These are phyloP conservation scores for Ambrosia hybrid DNA, from an alignment of 140 eudicot species.

Conservation along the genomic window DNA sequence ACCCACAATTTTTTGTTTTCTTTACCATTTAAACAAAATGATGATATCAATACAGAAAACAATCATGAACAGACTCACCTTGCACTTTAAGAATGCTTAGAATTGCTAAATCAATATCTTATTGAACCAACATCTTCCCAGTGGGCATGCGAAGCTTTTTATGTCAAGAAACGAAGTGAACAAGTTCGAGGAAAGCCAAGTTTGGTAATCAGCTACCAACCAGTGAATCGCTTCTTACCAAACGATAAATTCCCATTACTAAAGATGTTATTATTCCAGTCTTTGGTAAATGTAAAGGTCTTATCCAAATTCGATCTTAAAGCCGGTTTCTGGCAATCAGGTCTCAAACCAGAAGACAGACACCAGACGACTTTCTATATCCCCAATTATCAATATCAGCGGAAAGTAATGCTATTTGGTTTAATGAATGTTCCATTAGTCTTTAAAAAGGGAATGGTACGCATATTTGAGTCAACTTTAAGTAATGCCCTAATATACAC, in stretches of 20 bases:
- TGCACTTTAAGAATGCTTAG: neutral
- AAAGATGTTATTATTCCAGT: neutral
- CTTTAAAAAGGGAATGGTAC: neutral
- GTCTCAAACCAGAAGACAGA: neutral
- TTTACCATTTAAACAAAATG: conserved; percentile 3
- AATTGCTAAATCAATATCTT: neutral
- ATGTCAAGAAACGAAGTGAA: conserved; percentile 6
- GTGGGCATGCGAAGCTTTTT: neutral
- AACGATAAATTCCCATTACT: conserved; percentile 6
- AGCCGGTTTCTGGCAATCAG: neutral
- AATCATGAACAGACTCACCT: conserved; percentile 1
- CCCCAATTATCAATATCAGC: conserved; percentile 4
- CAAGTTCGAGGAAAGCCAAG: neutral
- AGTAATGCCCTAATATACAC: neutral
- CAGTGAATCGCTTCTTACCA: conserved; percentile 3
- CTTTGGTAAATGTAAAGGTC: neutral
- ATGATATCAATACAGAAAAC: neutral
- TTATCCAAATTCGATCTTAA: neutral
- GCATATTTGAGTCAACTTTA: neutral
- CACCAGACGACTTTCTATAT: neutral
- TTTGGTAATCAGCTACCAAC: neutral
- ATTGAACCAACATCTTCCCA: neutral
- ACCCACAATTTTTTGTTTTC: neutral
- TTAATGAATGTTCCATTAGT: neutral
- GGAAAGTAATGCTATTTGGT: conserved; percentile 6